phyloP scores from a whole-genome alignment of 2,329 filamentous ascomycete genomes.

The Elsinoe perseae region DNA sequence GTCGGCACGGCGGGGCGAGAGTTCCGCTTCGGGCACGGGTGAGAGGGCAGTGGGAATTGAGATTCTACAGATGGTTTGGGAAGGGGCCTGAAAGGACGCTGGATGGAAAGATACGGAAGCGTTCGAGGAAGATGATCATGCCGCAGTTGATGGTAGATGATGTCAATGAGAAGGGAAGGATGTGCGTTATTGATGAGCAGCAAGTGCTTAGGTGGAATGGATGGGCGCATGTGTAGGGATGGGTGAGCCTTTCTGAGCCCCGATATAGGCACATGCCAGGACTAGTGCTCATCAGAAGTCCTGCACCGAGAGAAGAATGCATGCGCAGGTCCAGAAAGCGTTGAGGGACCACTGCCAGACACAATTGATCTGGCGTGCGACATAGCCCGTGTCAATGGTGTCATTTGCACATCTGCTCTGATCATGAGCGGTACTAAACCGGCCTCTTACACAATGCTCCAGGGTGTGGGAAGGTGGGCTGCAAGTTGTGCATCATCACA shows the following conservation, averaged over 20 bases:
- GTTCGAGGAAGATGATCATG: constrained; percentile 17
- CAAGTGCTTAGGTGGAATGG: constrained; percentile 25
- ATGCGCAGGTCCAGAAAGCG: too few species aligned
- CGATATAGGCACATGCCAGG: too few species aligned
- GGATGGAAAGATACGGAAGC: constrained; percentile 20
- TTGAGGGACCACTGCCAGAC: too few species aligned
- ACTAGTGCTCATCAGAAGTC: too few species aligned
- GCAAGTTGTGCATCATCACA: too few species aligned
- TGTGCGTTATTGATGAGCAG: constrained; percentile 27
- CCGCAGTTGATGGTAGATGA: constrained; percentile 24
- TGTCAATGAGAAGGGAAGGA: constrained; percentile 20
- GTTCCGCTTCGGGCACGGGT: constrained; percentile 44
- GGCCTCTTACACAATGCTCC: too few species aligned
- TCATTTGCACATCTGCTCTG: background rate
- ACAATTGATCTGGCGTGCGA: background rate
- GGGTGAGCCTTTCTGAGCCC: too few species aligned
- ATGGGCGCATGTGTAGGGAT: constrained; percentile 25
- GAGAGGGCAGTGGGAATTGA: constrained; percentile 52
- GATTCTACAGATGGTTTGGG: constrained; percentile 41
- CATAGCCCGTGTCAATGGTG: background rate
- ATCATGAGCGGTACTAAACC: background rate
- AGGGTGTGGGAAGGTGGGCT: too few species aligned
- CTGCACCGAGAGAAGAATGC: background rate
- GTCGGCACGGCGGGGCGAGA: constrained; percentile 34
- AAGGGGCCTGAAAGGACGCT: constrained; percentile 26